phyloP scores from a whole-genome alignment of 169 alveolate genomes.

The Plasmodium billcollinsi region DNA sequence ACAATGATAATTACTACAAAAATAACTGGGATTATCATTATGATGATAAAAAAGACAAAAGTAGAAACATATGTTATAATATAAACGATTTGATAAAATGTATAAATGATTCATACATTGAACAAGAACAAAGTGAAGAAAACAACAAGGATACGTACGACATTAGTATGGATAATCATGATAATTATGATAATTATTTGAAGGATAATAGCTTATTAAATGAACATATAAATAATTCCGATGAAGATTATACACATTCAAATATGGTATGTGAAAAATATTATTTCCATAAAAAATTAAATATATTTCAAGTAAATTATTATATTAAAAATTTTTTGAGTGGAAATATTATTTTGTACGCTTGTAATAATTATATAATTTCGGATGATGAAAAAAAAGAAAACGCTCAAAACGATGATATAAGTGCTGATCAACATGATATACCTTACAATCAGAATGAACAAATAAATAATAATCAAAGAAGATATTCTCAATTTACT shows the following conservation, averaged over 20 bases:
- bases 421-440: not conserved
- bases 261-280: conserved; percentile 20
- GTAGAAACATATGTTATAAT: not conserved
- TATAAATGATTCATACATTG: not conserved
- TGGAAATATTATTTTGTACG: conserved; percentile 60
- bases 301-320: conserved; percentile 53
- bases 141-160: not conserved
- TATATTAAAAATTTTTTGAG: conserved; percentile 42
- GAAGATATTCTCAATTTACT: too few relatives aligned
- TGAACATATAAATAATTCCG: not conserved
- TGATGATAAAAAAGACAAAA: not conserved
- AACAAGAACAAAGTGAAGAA: not conserved
- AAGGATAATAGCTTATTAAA: not conserved
- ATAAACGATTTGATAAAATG: not conserved
- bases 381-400: conserved; percentile 15
- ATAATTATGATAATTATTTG: conserved; percentile 13
- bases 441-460: not conserved
- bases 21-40: not conserved
- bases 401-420: not conserved
- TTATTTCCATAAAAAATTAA: conserved; percentile 36
- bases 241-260: conserved; percentile 8
- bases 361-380: conserved; percentile 60
- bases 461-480: not conserved
- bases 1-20: not conserved
- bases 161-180: not conserved